Evolutionary conservation across 352 stramenopile genomes (phyloP).

Genomic region (Phytopythium aichiense): DNA sequence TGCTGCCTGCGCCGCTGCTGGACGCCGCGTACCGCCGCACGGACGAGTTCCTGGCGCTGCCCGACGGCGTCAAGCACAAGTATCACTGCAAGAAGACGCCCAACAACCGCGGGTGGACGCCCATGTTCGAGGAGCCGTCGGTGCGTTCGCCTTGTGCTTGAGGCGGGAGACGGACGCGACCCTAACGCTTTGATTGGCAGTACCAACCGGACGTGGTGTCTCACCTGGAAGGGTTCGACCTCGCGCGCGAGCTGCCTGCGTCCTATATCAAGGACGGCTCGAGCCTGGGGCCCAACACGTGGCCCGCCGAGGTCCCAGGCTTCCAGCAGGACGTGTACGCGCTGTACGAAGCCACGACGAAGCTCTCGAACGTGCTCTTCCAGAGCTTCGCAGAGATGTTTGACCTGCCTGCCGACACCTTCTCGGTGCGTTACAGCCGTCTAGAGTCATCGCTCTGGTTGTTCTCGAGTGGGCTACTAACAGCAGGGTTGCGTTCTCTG

Average conservation of each 20-base stretch:
- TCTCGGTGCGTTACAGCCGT: slow-evolving; percentile 27
- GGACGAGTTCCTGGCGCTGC: slow-evolving; percentile 69
- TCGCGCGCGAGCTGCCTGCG: slow-evolving; percentile 51
- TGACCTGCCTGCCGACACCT: slow-evolving; percentile 46
- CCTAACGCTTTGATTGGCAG: slow-evolving; percentile 16
- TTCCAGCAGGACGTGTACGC: slow-evolving; percentile 69
- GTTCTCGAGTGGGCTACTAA: neutral
- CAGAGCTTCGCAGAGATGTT: slow-evolving; percentile 82
- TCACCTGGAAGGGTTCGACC: slow-evolving; percentile 71
- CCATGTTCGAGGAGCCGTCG: slow-evolving; percentile 81
- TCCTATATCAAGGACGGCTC: slow-evolving; percentile 54
- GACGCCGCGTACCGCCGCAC: slow-evolving; percentile 48
- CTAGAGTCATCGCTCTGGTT: too few relatives aligned
- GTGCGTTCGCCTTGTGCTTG: slow-evolving; percentile 17
- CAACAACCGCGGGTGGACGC: slow-evolving; percentile 74
- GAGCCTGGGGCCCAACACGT: slow-evolving; percentile 76
- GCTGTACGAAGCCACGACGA: slow-evolving; percentile 71
- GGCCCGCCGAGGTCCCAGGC: slow-evolving; percentile 49
- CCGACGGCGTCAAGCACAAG: slow-evolving; percentile 53
- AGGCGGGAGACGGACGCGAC: neutral
- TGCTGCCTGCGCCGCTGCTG: slow-evolving; percentile 51
- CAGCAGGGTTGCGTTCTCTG: slow-evolving; percentile 5
- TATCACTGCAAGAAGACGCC: slow-evolving; percentile 77
- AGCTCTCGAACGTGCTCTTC: slow-evolving; percentile 62
- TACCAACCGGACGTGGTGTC: slow-evolving; percentile 78